Conservation (phyloP, 352 stramenopile species). For the Globisporangium emineosum region DNA sequence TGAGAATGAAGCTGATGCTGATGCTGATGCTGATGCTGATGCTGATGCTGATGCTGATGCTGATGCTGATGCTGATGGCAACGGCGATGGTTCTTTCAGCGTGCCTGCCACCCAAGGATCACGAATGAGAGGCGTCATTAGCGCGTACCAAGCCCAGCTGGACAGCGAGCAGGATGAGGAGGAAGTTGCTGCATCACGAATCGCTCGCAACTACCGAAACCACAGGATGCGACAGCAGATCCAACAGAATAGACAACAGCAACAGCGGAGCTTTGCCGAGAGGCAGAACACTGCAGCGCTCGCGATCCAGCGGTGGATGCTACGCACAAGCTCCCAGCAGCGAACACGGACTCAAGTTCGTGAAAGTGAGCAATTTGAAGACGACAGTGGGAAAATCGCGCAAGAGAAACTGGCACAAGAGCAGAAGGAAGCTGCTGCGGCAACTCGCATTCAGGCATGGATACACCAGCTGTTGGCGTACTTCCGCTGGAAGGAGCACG, state of each 20-base stretch:
- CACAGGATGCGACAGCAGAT: conserved; percentile 22
- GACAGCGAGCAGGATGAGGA: conserved; percentile 5
- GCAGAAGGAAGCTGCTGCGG: neutral
- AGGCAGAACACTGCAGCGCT: conserved; percentile 15
- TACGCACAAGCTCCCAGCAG: conserved; percentile 28
- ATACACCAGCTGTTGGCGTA: conserved; percentile 24
- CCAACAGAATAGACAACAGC: conserved; percentile 11
- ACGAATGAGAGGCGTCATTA: conserved; percentile 17
- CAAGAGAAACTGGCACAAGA: conserved; percentile 11
- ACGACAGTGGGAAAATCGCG: neutral
- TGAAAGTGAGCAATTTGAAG: neutral
- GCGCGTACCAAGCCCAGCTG: conserved; percentile 14
- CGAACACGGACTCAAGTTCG: conserved; percentile 2
- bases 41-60: conserved; percentile 9
- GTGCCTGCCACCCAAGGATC: neutral
- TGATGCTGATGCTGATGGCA: neutral
- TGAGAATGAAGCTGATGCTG: no score
- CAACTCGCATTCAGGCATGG: conserved; percentile 20
- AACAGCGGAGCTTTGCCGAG: conserved; percentile 18
- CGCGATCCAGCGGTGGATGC: conserved; percentile 45
- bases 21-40: neutral
- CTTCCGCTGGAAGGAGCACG: conserved; percentile 24
- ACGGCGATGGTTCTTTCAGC: neutral
- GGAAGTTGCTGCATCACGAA: conserved; percentile 24
- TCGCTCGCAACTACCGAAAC: conserved; percentile 28